Percentiles rank a stretch among this genome's conserved stretches.
Conservation (phyloP, 1,284 basidiomycete genomes). For the Peniophora sp. region DNA sequence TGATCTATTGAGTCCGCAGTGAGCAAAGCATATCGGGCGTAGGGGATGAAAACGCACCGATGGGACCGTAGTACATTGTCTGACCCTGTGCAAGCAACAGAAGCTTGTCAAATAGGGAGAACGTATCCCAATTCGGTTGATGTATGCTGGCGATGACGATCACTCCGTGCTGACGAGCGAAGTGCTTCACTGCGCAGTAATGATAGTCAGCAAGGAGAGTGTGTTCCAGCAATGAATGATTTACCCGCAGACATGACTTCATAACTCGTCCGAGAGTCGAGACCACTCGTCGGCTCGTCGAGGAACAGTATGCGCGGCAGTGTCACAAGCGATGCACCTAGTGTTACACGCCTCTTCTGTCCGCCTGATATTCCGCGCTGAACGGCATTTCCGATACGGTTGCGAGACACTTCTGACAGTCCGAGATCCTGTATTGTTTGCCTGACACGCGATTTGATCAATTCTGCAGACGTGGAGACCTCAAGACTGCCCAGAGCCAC, state of each 20-base stretch:
- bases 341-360: slow-evolving; percentile 58
- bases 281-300: slow-evolving; percentile 57
- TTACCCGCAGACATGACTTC: slow-evolving; percentile 40
- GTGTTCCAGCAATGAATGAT: slow-evolving; percentile 18
- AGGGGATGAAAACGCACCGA: slow-evolving; percentile 12
- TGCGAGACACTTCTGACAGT: slow-evolving; percentile 45
- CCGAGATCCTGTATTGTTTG: slow-evolving; percentile 50
- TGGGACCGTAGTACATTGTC: slow-evolving; percentile 38
- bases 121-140: slow-evolving; percentile 50
- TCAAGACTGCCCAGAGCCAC: slow-evolving; percentile 31
- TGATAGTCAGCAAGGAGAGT: not conserved
- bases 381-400: slow-evolving; percentile 49
- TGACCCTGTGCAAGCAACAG: slow-evolving; percentile 46
- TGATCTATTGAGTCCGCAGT: slow-evolving; percentile 6
- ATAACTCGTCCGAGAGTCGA: slow-evolving; percentile 55
- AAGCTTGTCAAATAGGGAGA: slow-evolving; percentile 50
- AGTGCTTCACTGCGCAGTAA: slow-evolving; percentile 10
- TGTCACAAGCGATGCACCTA: slow-evolving; percentile 58
- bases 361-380: slow-evolving; percentile 59
- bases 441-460: slow-evolving; percentile 43
- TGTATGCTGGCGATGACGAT: slow-evolving; percentile 61
- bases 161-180: slow-evolving; percentile 29
- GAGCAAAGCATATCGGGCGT: not conserved
- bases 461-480: slow-evolving; percentile 28
- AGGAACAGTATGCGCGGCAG: slow-evolving; percentile 53